These are phyloP conservation scores for Pachysolen tannophilus DNA, from an alignment of 805 yeast genomes.

Conservation along the genomic window DNA sequence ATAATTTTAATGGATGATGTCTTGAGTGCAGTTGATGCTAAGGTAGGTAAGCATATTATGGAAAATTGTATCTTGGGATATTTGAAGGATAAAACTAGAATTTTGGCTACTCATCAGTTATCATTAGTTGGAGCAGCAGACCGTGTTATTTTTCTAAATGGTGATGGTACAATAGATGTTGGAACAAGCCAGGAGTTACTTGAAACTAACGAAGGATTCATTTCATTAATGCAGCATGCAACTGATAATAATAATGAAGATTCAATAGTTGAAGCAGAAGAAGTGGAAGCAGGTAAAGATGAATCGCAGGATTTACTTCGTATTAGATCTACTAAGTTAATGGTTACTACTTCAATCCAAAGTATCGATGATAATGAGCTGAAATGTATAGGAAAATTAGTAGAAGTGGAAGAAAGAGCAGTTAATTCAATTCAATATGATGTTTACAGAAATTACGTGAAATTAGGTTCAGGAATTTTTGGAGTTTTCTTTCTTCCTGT, in stretches of 20 bases:
- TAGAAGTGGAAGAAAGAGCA: constrained; percentile 39
- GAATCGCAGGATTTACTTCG: constrained; percentile 38
- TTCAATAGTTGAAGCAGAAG: constrained; percentile 15
- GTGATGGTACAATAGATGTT: constrained; percentile 49
- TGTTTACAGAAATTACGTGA: constrained; percentile 38
- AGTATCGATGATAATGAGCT: constrained; percentile 17
- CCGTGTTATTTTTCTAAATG: constrained; percentile 55
- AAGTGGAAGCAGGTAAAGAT: constrained; percentile 20
- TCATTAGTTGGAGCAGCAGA: constrained; percentile 63
- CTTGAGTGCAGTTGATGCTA: constrained; percentile 78
- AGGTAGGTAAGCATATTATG: constrained; percentile 77
- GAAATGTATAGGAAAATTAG: constrained; percentile 24
- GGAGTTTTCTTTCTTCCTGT: constrained; percentile 14
- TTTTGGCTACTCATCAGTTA: constrained; percentile 79
- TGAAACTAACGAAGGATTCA: constrained; percentile 35
- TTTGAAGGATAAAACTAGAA: constrained; percentile 49
- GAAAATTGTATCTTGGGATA: constrained; percentile 56
- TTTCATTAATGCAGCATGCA: constrained; percentile 41
- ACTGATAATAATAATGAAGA: constrained; percentile 20
- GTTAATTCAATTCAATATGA: constrained; percentile 35
- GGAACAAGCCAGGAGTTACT: constrained; percentile 55
- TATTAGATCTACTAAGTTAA: constrained; percentile 23
- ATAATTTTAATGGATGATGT: constrained; percentile 72
- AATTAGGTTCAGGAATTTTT: constrained; percentile 40
- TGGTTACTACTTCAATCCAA: constrained; percentile 12